phyloP scores from a whole-genome alignment of 2,329 filamentous ascomycete genomes.

The Pseudogymnoascus sp. region DNA sequence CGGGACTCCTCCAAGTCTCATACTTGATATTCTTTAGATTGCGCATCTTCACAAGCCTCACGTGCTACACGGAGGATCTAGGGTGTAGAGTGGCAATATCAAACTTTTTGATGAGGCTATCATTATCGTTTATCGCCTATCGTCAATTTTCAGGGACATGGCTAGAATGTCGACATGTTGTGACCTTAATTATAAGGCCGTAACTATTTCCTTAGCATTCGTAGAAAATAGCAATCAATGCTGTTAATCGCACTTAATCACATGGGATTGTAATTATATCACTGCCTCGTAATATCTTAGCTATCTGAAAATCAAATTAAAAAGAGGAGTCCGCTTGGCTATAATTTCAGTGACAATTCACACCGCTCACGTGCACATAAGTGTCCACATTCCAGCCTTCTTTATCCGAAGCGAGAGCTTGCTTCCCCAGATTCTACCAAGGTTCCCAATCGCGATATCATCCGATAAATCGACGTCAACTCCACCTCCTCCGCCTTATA shows the following conservation, averaged over 20 bases:
- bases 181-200: neutral
- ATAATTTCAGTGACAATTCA: neutral
- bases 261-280: neutral
- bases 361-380: neutral
- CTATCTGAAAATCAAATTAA: neutral
- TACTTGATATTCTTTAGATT: constrained; percentile 78
- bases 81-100: neutral
- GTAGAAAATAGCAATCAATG: too few species aligned
- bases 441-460: constrained; percentile 7
- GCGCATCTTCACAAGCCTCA: constrained; percentile 54
- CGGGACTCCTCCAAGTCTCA: constrained; percentile 54
- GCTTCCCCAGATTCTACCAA: constrained; percentile 8
- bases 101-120: constrained; percentile 4
- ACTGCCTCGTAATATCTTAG: neutral
- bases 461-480: constrained; percentile 7
- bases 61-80: constrained; percentile 3
- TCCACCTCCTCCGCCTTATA: neutral
- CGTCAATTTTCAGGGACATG: constrained; percentile 4
- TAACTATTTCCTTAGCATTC: neutral
- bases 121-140: constrained; percentile 6
- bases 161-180: neutral
- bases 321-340: neutral
- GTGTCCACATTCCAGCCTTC: neutral
- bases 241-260: neutral
- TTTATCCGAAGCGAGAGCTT: neutral